These are phyloP conservation scores for Cytospora chrysosperma DNA, from an alignment of 2,329 filamentous ascomycete genomes.

Conservation along the genomic window DNA sequence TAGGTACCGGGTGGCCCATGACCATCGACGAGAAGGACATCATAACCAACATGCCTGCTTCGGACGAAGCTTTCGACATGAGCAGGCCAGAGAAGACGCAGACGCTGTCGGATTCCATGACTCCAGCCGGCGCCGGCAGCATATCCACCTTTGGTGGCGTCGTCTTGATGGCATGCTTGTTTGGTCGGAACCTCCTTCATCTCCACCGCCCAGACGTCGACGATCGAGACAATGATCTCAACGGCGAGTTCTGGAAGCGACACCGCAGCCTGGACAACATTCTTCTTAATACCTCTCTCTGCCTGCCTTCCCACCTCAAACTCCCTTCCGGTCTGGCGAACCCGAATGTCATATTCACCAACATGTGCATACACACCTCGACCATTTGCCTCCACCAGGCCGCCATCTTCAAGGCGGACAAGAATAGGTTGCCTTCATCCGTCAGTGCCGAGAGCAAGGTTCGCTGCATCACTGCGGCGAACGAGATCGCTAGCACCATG, in stretches of 20 bases:
- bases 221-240: conserved; percentile 81
- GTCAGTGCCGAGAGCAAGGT: conserved; percentile 89
- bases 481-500: conserved; percentile 94
- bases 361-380: conserved; percentile 96
- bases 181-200: conserved; percentile 88
- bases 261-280: conserved; percentile 89
- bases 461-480: conserved; percentile 87
- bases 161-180: conserved; percentile 81
- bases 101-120: conserved; percentile 68
- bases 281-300: conserved; percentile 80
- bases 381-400: conserved; percentile 98
- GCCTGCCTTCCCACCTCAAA: conserved; percentile 76
- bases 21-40: conserved; percentile 89
- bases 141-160: conserved; percentile 79
- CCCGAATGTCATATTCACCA: conserved; percentile 86
- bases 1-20: conserved; percentile 98
- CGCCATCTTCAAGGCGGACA: conserved; percentile 95
- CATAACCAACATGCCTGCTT: conserved; percentile 77
- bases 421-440: conserved; percentile 72
- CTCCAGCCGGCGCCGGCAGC: conserved; percentile 67
- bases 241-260: conserved; percentile 93
- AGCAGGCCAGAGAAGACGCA: conserved; percentile 72
- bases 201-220: conserved; percentile 81
- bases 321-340: conserved; percentile 73
- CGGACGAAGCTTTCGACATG: conserved; percentile 81